Percentiles rank a stretch among this genome's conserved stretches.
Conservation (phyloP, 805 yeast genomes). For the Wickerhamomyces xylosicus region DNA sequence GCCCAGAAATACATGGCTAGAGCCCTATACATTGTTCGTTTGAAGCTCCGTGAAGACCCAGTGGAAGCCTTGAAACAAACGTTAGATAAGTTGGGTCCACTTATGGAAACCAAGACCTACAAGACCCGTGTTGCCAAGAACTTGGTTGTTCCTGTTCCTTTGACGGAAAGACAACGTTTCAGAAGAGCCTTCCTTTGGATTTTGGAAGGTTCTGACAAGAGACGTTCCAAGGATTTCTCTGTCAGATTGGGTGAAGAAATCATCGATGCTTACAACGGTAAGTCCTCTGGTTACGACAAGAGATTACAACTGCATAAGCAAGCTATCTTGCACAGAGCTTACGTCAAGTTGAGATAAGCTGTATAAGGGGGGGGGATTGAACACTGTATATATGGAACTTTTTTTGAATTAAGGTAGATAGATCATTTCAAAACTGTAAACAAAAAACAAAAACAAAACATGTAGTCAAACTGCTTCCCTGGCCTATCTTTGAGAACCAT, state of each 20-base stretch:
- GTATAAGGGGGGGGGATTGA: not conserved
- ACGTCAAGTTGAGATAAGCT: slow-evolving; percentile 35
- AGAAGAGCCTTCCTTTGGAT: slow-evolving; percentile 90
- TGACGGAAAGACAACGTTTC: slow-evolving; percentile 71
- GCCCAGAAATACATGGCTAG: slow-evolving; percentile 67
- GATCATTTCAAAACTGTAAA: too few relatives aligned
- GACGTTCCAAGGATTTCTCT: slow-evolving; percentile 70
- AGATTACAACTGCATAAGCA: slow-evolving; percentile 72
- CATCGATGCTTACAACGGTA: slow-evolving; percentile 64
- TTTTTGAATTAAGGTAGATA: too few relatives aligned
- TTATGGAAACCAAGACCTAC: slow-evolving; percentile 65
- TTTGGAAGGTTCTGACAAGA: slow-evolving; percentile 69
- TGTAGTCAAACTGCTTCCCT: too few relatives aligned
- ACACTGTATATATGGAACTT: too few relatives aligned
- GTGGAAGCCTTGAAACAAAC: slow-evolving; percentile 63
- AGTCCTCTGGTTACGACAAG: slow-evolving; percentile 76
- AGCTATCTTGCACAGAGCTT: slow-evolving; percentile 85
- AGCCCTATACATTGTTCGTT: slow-evolving; percentile 71
- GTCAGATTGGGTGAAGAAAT: slow-evolving; percentile 91
- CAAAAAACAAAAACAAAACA: too few relatives aligned
- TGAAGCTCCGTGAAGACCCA: slow-evolving; percentile 71
- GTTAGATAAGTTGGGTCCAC: slow-evolving; percentile 75
- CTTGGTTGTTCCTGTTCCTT: slow-evolving; percentile 71
- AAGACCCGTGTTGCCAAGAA: slow-evolving; percentile 84
- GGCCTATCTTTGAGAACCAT: too few relatives aligned